phyloP scores from a whole-genome alignment of 2,329 filamentous ascomycete genomes.

The Colletotrichum lupini region DNA sequence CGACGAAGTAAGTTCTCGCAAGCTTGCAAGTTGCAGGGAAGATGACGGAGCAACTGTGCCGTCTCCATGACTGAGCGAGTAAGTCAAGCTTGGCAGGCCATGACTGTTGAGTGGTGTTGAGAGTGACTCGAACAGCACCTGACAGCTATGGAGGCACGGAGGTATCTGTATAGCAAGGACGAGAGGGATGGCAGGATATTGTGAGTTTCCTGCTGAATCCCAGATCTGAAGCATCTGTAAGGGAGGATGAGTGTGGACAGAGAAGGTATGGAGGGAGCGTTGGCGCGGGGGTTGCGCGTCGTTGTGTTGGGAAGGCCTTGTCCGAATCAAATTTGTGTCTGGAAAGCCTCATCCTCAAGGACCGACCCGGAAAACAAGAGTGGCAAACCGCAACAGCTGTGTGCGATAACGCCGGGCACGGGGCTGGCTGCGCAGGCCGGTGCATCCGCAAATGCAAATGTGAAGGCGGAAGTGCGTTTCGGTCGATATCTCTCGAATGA shows the following conservation, averaged over 20 bases:
- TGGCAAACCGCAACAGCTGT: neutral
- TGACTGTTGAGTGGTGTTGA: neutral
- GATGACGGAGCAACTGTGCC: neutral
- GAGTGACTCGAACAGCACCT: neutral
- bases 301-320: conserved; percentile 7
- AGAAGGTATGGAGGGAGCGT: neutral
- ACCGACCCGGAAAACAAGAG: neutral
- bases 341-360: conserved; percentile 3
- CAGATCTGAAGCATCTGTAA: neutral
- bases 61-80: neutral
- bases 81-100: neutral
- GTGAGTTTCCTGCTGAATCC: neutral
- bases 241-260: neutral
- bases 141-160: neutral
- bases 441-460: neutral
- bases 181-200: neutral
- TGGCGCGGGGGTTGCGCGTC: conserved; percentile 6
- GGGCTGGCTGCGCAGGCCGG: neutral
- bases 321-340: conserved; percentile 5
- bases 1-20: conserved; percentile 1
- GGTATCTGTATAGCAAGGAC: neutral
- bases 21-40: neutral
- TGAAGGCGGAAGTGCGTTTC: neutral
- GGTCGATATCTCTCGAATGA: neutral
- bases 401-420: neutral